Evolutionary conservation across 2,329 filamentous ascomycete genomes (phyloP), one percentile per base, ranked within the genome.

Genomic region (Hortaea werneckii): DNA sequence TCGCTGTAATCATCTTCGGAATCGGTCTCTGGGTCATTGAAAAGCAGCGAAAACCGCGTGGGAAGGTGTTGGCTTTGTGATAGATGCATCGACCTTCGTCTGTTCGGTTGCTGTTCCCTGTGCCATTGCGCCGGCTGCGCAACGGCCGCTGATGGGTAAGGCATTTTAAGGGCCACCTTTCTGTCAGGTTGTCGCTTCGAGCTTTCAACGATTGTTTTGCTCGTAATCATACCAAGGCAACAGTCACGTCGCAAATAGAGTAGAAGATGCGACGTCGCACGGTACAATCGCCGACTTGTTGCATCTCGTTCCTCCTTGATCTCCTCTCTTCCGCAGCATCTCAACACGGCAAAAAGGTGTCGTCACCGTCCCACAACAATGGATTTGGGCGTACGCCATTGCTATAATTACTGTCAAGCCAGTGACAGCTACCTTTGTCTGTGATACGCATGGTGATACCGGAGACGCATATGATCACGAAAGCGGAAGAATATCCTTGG

Each of bases 171-270:
- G n/a, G 32, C 42, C n/a, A 35, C 9, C 8, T 35, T 35, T n/a
- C 4, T 35, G 20, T 20, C 20, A 20, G 20, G 20, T 20, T 20
- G 20, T 2, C 20, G 20, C 20, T 8, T 45, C 6, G 32, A 12
- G 32, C 1, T n/a, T 38, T 45, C 42, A 47, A 42, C 35, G 27
- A 27, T 12, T 40, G 20, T 4, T 20, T 20, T 20, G 20, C 20
- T 4, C 20, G 20, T 20, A 40, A 30, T n/a, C 38, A 38, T 44
- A 45, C 42, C 43, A 41, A 49, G 34, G 41, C 46, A 42, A 46
- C 45, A 43, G 42, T 45, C 43, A 41, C 43, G 48, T 42, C 45
- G 44, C 43, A 52, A 39, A 45, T 6, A 42, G 29, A 20, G 29
- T 43, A 47, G 40, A 48, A 43, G 28, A 12, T 42, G 34, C 28